phyloP scores from a whole-genome alignment of 1,139 yeast genomes.

The Candida tetrigidarum region DNA sequence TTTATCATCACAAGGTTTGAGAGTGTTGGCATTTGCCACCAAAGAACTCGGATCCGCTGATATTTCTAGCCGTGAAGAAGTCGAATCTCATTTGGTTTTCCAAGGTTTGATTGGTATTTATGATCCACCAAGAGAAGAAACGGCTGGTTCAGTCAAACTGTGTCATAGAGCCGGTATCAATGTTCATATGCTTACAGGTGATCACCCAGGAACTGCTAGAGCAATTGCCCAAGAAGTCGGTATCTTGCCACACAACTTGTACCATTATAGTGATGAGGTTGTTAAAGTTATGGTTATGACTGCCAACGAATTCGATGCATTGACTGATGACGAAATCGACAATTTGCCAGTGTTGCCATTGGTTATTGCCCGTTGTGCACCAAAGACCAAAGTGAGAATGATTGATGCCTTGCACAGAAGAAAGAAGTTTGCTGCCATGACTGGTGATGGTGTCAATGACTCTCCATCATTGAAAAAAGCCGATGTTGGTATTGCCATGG shows the following conservation, averaged over 20 bases:
- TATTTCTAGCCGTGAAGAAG: slow-evolving; percentile 46
- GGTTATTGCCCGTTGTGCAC: slow-evolving; percentile 86
- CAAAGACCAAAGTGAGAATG: slow-evolving; percentile 83
- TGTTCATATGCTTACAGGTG: slow-evolving; percentile 88
- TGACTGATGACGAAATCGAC: slow-evolving; percentile 68
- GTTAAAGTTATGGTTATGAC: slow-evolving; percentile 76
- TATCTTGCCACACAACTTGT: slow-evolving; percentile 70
- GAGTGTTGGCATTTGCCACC: slow-evolving; percentile 75
- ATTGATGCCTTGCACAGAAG: slow-evolving; percentile 82
- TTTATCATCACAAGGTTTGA: slow-evolving; percentile 69
- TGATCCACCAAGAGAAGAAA: slow-evolving; percentile 82
- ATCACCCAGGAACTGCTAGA: slow-evolving; percentile 80
- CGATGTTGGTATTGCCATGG: slow-evolving; percentile 72
- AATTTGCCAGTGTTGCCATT: slow-evolving; percentile 71
- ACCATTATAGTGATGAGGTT: slow-evolving; percentile 64
- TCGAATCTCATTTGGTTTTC: slow-evolving; percentile 61
- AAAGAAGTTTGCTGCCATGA: slow-evolving; percentile 76
- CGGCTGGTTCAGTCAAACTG: slow-evolving; percentile 65
- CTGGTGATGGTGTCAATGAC: slow-evolving; percentile 89
- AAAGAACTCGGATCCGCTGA: slow-evolving; percentile 31
- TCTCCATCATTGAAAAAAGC: slow-evolving; percentile 82
- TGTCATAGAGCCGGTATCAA: slow-evolving; percentile 82
- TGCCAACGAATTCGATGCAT: slow-evolving; percentile 70
- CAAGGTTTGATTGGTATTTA: slow-evolving; percentile 79
- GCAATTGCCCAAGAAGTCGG: slow-evolving; percentile 91